Evolutionary conservation across 2,329 filamentous ascomycete genomes (phyloP).

Genomic region (Trichoderma atrobrunneum): DNA sequence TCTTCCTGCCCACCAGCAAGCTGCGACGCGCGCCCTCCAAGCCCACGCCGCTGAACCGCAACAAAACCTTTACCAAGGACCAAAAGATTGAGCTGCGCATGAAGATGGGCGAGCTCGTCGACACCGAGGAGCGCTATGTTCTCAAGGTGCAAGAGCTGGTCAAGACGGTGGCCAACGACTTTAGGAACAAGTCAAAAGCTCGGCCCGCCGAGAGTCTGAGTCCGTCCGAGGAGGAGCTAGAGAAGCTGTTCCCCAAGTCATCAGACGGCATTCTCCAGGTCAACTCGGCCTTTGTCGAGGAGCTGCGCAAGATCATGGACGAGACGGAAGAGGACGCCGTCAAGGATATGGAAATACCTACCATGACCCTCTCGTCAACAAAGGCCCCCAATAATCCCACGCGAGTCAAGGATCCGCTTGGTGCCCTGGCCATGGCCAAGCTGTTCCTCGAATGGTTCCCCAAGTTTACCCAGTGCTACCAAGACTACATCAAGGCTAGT

Average conservation of each 20-base stretch:
- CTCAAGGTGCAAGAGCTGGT: conserved; percentile 82
- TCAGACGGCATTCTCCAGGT: conserved; percentile 77
- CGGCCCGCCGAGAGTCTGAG: conserved; percentile 62
- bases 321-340: conserved; percentile 79
- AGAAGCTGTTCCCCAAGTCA: conserved; percentile 76
- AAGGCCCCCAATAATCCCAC: conserved; percentile 44
- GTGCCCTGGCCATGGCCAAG: conserved; percentile 73
- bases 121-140: conserved; percentile 94
- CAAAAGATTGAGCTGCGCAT: conserved; percentile 83
- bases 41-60: conserved; percentile 74
- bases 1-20: conserved; percentile 83
- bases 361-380: conserved; percentile 40
- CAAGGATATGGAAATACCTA: conserved; percentile 66
- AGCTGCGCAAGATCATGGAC: conserved; percentile 73
- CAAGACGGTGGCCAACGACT: conserved; percentile 74
- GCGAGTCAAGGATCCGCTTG: conserved; percentile 68
- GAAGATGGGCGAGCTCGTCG: conserved; percentile 85
- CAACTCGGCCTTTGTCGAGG: conserved; percentile 76
- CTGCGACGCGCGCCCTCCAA: conserved; percentile 84
- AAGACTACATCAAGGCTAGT: conserved; percentile 88
- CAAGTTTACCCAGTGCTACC: conserved; percentile 84
- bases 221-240: conserved; percentile 68
- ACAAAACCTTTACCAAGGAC: conserved; percentile 71
- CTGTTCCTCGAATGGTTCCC: conserved; percentile 90
- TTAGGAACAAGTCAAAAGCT: conserved; percentile 65